Evolutionary conservation across 805 yeast genomes (phyloP), one percentile per base, ranked within the genome.

Genomic region (Novakomyces olei): DNA sequence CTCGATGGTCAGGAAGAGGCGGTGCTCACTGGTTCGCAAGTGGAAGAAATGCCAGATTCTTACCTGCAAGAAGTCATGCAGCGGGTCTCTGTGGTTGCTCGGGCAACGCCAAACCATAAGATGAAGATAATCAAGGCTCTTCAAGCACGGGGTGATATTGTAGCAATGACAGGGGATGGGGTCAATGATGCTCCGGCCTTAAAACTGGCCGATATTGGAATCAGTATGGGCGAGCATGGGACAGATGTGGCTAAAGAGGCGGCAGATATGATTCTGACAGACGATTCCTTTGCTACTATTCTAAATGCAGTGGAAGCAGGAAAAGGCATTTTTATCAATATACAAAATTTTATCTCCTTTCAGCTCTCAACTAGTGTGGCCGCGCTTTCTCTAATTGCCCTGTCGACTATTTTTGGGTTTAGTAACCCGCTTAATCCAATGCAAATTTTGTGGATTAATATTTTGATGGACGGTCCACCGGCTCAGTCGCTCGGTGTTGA

Each of bases 81-180:
- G 38, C 69, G 71, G 42, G 92, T 85, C 22, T 72, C 85, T 19
- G 78, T 81, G 3, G 81, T 83, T 61, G 94, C 95, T 4, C 70
- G 95, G 58, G 81, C 94, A 5, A 74, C 94, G 1, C 95, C 95
- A 1, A 92, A 81, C 49, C 93, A 83, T 53, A 83, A 83, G 49
- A 73, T 83, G 39, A 65, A 76, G 38, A 83, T 83, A 52, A 92
- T 83, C 22, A 69, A 76, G 46, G 94, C 94, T 0, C 61, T 83
- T 40, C 92, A 83, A 51, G 66, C 88, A 81, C 67, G 92, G 49
- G 94, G 94, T 33, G 92, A 85, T 51, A 72, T 85, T 39, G 96
- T 85, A 33, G 98, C 95, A 16, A 83, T 85, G 94, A 83, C 96
- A n/a, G 98, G 98, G 44, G 96, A 83, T 55, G 96, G 96, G 55